Evolutionary conservation across 2,329 filamentous ascomycete species (phyloP).

Genomic region (Trichoderma atrobrunneum): DNA sequence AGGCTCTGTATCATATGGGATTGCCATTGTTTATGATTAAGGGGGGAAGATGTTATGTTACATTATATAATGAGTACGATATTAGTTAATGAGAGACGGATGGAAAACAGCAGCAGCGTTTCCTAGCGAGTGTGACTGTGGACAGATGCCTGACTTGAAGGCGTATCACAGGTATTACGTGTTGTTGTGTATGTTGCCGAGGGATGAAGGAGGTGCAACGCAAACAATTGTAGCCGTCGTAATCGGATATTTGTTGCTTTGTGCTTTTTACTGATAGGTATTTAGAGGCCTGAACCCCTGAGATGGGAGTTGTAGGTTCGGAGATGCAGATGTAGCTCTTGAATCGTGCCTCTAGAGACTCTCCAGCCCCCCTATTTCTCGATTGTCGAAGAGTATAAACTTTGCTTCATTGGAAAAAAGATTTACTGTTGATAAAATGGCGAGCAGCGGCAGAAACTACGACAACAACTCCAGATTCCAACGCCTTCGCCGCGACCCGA

Average conservation of each 20-base stretch:
- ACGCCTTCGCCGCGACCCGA: neutral
- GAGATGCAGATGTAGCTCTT: neutral
- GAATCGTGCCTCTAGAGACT: neutral
- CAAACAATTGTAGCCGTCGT: constrained; percentile 11
- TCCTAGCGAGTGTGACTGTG: neutral
- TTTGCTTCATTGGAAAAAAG: neutral
- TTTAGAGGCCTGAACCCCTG: neutral
- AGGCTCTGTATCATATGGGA: constrained; percentile 17
- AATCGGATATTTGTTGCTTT: neutral
- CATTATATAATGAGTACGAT: constrained; percentile 20
- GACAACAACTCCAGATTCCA: neutral
- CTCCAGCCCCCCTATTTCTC: neutral
- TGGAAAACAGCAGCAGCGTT: neutral
- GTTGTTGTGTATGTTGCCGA: neutral
- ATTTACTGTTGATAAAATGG: neutral
- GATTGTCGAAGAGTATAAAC: neutral
- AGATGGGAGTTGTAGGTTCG: neutral
- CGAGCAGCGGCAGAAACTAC: neutral
- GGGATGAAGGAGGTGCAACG: constrained; percentile 7
- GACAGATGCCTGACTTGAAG: neutral
- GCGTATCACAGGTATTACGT: neutral
- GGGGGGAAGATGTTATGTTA: constrained; percentile 13
- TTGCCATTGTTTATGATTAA: constrained; percentile 17
- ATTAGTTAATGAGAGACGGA: constrained; percentile 19
- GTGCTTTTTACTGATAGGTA: neutral